phyloP scores from a whole-genome alignment of 768 basidiomycete genomes.

The Lentinula aciculospora region DNA sequence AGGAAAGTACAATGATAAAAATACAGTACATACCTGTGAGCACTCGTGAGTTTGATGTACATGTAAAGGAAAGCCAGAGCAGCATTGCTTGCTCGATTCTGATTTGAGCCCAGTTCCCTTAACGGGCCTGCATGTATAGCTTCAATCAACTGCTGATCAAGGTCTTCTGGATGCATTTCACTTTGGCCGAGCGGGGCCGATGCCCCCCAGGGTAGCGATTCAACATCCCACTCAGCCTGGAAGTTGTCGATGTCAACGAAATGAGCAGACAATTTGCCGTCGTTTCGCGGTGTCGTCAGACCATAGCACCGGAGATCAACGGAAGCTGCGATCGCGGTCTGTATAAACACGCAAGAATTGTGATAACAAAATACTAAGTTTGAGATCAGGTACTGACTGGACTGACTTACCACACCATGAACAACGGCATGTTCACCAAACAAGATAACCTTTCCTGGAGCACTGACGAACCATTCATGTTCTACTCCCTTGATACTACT shows the following conservation, averaged over 20 bases:
- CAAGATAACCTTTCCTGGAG: constrained; percentile 96
- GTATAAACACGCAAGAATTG: constrained; percentile 9
- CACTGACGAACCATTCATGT: constrained; percentile 82
- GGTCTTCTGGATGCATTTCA: constrained; percentile 51
- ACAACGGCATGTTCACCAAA: constrained; percentile 99
- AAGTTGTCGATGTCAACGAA: constrained; percentile 77
- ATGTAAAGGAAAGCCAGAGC: constrained; percentile 84
- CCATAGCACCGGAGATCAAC: constrained; percentile 96
- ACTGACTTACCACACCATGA: constrained; percentile 79
- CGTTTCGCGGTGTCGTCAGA: constrained; percentile 68
- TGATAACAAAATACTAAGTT: constrained; percentile 5
- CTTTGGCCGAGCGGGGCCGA: constrained; percentile 48
- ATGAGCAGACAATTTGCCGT: constrained; percentile 65
- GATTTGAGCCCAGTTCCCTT: constrained; percentile 26
- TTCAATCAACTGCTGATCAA: constrained; percentile 71
- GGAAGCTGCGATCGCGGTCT: constrained; percentile 94
- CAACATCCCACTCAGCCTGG: constrained; percentile 76
- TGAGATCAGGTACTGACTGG: not conserved
- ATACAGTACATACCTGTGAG: constrained; percentile 44
- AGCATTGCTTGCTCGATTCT: constrained; percentile 35
- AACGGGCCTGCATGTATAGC: constrained; percentile 53
- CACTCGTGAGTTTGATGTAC: constrained; percentile 73
- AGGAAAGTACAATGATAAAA: not conserved
- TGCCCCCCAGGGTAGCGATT: constrained; percentile 74
- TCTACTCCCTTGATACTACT: constrained; percentile 23